Percentiles rank a stretch among this genome's conserved stretches.
Conservation (phyloP, 345 rosid species). For the Eucalyptus paniculata region DNA sequence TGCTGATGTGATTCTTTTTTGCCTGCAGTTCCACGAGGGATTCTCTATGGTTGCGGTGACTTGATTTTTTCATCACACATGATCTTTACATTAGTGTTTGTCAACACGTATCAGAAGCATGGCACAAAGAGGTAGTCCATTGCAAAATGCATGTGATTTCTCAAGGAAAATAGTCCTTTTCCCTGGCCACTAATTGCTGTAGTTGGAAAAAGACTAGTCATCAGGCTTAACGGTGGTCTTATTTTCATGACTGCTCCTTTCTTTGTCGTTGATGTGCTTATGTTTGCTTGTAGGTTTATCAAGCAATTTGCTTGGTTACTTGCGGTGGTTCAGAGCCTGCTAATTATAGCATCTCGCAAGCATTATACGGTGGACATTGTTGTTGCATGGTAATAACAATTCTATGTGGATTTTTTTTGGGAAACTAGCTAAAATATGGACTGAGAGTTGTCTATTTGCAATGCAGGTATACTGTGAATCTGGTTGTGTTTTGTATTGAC, state of each 20-base stretch:
- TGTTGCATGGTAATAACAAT: constrained; percentile 61
- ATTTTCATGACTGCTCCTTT: background rate
- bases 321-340: constrained; percentile 62
- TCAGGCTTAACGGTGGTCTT: background rate
- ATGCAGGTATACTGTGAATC: constrained; percentile 76
- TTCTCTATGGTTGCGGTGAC: constrained; percentile 76
- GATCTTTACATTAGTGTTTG: constrained; percentile 70
- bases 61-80: constrained; percentile 91
- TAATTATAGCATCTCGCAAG: constrained; percentile 81
- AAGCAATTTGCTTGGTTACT: constrained; percentile 67
- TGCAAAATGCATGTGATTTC: background rate
- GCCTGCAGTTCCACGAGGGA: constrained; percentile 63
- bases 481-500: constrained; percentile 53
- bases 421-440: background rate
- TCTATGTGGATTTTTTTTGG: background rate
- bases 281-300: constrained; percentile 30
- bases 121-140: constrained; percentile 46
- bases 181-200: background rate
- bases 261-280: background rate
- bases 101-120: constrained; percentile 58
- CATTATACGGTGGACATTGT: constrained; percentile 79
- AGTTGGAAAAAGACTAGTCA: background rate
- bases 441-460: background rate
- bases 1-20: background rate
- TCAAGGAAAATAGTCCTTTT: background rate